Conservation (phyloP, 2,329 filamentous ascomycete species). For the Curvularia lunata region DNA sequence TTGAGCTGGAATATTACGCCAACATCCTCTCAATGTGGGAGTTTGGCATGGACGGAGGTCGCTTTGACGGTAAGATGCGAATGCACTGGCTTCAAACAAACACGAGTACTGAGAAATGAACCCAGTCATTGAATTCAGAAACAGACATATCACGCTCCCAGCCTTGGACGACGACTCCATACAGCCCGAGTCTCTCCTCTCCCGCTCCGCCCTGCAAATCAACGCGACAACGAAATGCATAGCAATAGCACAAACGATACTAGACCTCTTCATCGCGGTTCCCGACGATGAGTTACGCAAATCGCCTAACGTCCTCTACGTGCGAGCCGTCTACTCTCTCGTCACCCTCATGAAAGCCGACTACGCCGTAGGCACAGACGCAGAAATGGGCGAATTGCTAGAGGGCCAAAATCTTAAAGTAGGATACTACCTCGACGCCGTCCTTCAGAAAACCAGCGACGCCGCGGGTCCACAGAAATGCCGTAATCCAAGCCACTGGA, state of each 20-base stretch:
- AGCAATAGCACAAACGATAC: slow-evolving; percentile 38
- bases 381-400: slow-evolving; percentile 42
- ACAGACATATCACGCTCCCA: slow-evolving; percentile 43
- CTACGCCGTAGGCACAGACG: slow-evolving; percentile 44
- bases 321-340: slow-evolving; percentile 42
- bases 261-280: slow-evolving; percentile 39
- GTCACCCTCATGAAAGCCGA: slow-evolving; percentile 45
- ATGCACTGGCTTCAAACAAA: not conserved
- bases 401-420: slow-evolving; percentile 42
- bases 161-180: slow-evolving; percentile 42
- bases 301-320: slow-evolving; percentile 39
- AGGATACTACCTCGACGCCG: slow-evolving; percentile 38
- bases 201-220: slow-evolving; percentile 43
- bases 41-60: slow-evolving; percentile 48
- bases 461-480: slow-evolving; percentile 42
- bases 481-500: slow-evolving; percentile 42
- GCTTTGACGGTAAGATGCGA: slow-evolving; percentile 33
- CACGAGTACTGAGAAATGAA: not conserved
- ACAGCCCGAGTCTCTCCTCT: slow-evolving; percentile 43
- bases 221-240: slow-evolving; percentile 47
- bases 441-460: slow-evolving; percentile 30
- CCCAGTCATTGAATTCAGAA: slow-evolving; percentile 41
- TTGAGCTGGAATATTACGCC: slow-evolving; percentile 42
- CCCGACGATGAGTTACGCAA: slow-evolving; percentile 31
- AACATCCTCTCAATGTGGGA: slow-evolving; percentile 48